A percentile compares a stretch with the other conserved stretches of the same genome.
phyloP scores from a whole-genome alignment of 2,329 filamentous ascomycete genomes.

The Thermothelomyces thermophilus region DNA sequence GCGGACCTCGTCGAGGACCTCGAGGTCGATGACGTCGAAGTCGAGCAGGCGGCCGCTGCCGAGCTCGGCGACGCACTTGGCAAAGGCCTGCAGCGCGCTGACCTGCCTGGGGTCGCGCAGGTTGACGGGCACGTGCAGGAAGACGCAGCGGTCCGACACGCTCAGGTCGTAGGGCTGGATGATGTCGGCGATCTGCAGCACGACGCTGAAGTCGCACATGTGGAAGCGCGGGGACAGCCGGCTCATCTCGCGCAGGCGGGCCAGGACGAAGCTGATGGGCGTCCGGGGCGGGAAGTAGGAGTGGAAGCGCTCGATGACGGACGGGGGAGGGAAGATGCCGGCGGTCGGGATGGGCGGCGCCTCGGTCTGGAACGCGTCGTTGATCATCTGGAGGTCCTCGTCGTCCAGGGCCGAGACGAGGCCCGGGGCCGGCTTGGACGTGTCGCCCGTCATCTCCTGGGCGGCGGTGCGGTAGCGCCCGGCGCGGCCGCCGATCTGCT shows the following conservation, averaged over 20 bases:
- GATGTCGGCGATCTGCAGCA: constrained; percentile 61
- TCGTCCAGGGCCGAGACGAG: constrained; percentile 72
- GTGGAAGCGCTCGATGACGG: constrained; percentile 67
- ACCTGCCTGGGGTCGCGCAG: constrained; percentile 44
- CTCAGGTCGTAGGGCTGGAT: constrained; percentile 68
- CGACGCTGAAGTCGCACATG: constrained; percentile 58
- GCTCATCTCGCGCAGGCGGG: constrained; percentile 65
- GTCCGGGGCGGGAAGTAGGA: constrained; percentile 74
- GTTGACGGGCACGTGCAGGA: constrained; percentile 64
- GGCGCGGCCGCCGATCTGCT: constrained; percentile 90
- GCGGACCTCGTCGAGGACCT: constrained; percentile 59
- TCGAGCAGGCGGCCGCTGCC: constrained; percentile 62
- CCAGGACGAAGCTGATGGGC: constrained; percentile 76
- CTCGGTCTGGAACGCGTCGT: constrained; percentile 54
- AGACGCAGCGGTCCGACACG: constrained; percentile 66
- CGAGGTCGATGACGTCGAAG: constrained; percentile 63
- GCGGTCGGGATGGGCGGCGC: constrained; percentile 62
- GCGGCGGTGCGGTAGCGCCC: constrained; percentile 74
- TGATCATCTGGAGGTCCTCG: constrained; percentile 59
- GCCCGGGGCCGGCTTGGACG: constrained; percentile 42
- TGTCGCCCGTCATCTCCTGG: constrained; percentile 36
- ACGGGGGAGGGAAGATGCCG: constrained; percentile 65
- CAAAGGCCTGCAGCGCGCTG: constrained; percentile 55
- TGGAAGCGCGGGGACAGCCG: constrained; percentile 60
- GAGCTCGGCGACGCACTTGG: constrained; percentile 62